Evolutionary conservation across 192 early-diverging fungal species (phyloP).

Genomic region (Backusella psychrophila): DNA sequence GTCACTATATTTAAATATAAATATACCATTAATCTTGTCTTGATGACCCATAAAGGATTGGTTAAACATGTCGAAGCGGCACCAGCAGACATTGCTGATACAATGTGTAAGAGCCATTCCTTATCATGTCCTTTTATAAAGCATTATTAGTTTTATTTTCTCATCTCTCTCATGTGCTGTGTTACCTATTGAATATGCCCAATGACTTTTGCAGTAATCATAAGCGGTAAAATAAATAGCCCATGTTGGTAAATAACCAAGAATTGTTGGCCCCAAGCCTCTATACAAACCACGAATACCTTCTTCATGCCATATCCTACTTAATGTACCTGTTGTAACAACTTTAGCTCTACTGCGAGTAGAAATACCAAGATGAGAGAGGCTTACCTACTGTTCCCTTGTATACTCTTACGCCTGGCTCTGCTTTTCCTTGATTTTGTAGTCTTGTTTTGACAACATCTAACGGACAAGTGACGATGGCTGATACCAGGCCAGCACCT

Average conservation of each 20-base stretch:
- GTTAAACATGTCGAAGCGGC: slow-evolving; percentile 74
- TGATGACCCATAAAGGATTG: slow-evolving; percentile 93
- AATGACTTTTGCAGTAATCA: slow-evolving; percentile 65
- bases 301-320: slow-evolving; percentile 80
- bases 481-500: slow-evolving; percentile 78
- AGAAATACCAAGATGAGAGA: no score
- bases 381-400: slow-evolving; percentile 51
- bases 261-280: slow-evolving; percentile 83
- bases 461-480: slow-evolving; percentile 86
- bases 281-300: slow-evolving; percentile 88
- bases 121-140: slow-evolving; percentile 39
- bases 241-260: slow-evolving; percentile 90
- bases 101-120: slow-evolving; percentile 67
- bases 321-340: slow-evolving; percentile 49
- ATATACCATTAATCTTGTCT: slow-evolving; percentile 83
- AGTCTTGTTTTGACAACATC: slow-evolving; percentile 94
- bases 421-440: slow-evolving; percentile 73
- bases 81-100: slow-evolving; percentile 85
- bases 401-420: slow-evolving; percentile 43
- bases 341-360: no score
- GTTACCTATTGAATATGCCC: slow-evolving; percentile 19
- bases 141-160: not conserved
- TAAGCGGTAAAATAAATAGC: slow-evolving; percentile 93
- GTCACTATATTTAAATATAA: not conserved
- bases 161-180: not conserved